These are phyloP conservation scores for Cucumis cinereus DNA, from an alignment of 306 rosid genomes.

Conservation along the genomic window DNA sequence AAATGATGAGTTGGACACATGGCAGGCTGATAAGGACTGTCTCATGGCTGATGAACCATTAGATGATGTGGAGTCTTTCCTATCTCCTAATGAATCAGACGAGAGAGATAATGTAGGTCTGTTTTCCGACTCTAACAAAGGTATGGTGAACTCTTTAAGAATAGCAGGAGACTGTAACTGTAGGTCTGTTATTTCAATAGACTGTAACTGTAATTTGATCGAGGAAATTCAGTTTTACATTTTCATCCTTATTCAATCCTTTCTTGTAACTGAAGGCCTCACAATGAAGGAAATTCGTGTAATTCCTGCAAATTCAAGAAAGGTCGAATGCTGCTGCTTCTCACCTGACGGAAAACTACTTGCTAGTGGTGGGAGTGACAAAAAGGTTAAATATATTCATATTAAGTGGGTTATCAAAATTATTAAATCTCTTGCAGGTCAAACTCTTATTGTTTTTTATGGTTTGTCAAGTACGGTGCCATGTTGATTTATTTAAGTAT, in stretches of 20 bases:
- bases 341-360: conserved; percentile 79
- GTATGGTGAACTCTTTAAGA: conserved; percentile 20
- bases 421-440: neutral
- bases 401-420: neutral
- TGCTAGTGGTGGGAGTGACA: conserved; percentile 80
- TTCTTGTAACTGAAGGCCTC: conserved; percentile 25
- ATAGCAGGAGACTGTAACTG: neutral
- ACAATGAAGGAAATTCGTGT: conserved; percentile 31
- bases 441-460: neutral
- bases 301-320: conserved; percentile 38
- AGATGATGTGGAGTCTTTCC: conserved; percentile 40
- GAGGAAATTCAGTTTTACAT: neutral
- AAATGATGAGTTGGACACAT: neutral
- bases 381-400: conserved; percentile 37
- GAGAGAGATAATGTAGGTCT: conserved; percentile 27
- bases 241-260: conserved; percentile 7
- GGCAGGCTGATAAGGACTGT: conserved; percentile 5
- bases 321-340: conserved; percentile 74
- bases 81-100: conserved; percentile 31
- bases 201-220: conserved; percentile 6
- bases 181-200: neutral
- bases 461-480: neutral
- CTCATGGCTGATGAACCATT: conserved; percentile 45
- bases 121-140: conserved; percentile 32
- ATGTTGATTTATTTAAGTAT: neutral